Conservation (phyloP, 2,329 filamentous ascomycete genomes). For the Talaromyces sp. region DNA sequence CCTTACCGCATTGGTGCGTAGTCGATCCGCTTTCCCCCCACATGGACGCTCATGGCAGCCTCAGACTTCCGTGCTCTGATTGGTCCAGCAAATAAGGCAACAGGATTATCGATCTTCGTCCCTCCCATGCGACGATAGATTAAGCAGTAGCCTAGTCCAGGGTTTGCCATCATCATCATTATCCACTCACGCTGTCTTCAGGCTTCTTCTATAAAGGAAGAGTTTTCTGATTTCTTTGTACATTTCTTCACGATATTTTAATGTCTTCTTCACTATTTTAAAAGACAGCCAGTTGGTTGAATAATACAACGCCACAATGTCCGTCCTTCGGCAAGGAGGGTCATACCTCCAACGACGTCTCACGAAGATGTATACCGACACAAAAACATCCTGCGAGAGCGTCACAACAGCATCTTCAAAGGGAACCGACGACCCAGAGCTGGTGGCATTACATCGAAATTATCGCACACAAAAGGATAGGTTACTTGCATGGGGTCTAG, state of each 20-base stretch:
- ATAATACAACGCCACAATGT: slow-evolving; percentile 34
- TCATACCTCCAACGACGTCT: slow-evolving; percentile 46
- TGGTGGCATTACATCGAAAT: slow-evolving; percentile 53
- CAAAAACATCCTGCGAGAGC: slow-evolving; percentile 57
- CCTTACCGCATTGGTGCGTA: background rate
- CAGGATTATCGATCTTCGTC: slow-evolving; percentile 31
- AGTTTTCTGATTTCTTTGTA: background rate
- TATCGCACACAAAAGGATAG: slow-evolving; percentile 61
- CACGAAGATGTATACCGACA: slow-evolving; percentile 60
- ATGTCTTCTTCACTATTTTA: background rate
- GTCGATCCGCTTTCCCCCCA: background rate
- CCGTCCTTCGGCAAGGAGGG: slow-evolving; percentile 42
- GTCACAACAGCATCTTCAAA: slow-evolving; percentile 44
- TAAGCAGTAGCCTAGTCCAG: slow-evolving; percentile 2
- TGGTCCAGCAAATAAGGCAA: slow-evolving; percentile 33
- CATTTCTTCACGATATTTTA: background rate
- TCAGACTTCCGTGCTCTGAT: background rate
- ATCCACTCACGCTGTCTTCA: background rate
- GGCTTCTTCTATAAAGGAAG: background rate
- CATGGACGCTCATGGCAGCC: background rate
- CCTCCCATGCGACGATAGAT: background rate
- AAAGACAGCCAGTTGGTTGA: background rate
- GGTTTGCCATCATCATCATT: background rate
- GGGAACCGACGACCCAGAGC: slow-evolving; percentile 48
- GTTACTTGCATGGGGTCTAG: slow-evolving; percentile 59